Evolutionary conservation across 208 protist genomes (phyloP).

Genomic region (Trypanosoma vivax): DNA sequence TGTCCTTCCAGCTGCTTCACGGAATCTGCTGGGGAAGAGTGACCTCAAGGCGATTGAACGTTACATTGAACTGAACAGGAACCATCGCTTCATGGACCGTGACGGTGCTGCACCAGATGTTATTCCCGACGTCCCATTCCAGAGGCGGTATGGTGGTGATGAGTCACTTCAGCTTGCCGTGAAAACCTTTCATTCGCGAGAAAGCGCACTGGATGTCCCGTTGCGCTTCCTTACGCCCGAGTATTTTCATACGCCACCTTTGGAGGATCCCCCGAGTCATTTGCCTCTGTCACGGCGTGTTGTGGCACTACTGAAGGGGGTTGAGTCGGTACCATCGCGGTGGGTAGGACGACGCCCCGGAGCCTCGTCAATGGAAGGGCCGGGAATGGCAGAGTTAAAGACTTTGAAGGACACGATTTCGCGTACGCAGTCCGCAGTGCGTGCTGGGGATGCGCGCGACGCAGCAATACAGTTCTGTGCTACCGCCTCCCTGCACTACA

Average conservation of each 20-base stretch:
- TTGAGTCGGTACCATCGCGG: constrained; percentile 37
- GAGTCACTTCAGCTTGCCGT: constrained; percentile 39
- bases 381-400: constrained; percentile 25
- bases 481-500: constrained; percentile 73
- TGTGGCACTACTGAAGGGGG: constrained; percentile 63
- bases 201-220: constrained; percentile 73
- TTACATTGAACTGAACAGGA: constrained; percentile 33
- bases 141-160: constrained; percentile 35
- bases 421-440: constrained; percentile 50
- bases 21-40: constrained; percentile 40
- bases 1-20: constrained; percentile 35
- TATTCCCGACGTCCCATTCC: constrained; percentile 67
- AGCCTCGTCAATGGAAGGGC: constrained; percentile 5
- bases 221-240: constrained; percentile 71
- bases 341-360: constrained; percentile 22
- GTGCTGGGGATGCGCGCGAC: constrained; percentile 39
- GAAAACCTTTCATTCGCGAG: constrained; percentile 31
- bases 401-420: constrained; percentile 55
- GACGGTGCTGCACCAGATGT: constrained; percentile 24
- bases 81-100: constrained; percentile 28
- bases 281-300: constrained; percentile 59
- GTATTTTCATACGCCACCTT: constrained; percentile 48
- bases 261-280: constrained; percentile 61
- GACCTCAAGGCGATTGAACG: constrained; percentile 49
- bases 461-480: constrained; percentile 49